A percentile compares a stretch with the other conserved stretches of the same genome.
Conservation (phyloP, 305 asterid genomes). For the Solanum chacoense region DNA sequence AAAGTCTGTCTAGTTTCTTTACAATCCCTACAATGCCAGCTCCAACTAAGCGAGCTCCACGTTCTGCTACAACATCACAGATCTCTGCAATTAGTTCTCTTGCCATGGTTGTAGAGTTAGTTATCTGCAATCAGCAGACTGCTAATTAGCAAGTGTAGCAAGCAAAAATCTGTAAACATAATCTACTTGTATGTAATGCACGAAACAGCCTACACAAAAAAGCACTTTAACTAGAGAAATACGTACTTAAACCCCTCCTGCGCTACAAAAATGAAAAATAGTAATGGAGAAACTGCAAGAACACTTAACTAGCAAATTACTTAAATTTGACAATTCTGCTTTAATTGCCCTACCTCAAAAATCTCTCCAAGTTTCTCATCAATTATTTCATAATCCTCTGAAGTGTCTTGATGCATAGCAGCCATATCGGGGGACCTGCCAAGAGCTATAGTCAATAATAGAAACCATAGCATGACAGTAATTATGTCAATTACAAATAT, state of each 20-base stretch:
- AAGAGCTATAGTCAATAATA: neutral
- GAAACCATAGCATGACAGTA: neutral
- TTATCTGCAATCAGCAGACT: slow-evolving; percentile 30
- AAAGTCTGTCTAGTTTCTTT: slow-evolving; percentile 48
- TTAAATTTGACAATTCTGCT: neutral
- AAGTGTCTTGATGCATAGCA: slow-evolving; percentile 84
- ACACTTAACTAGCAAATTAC: neutral
- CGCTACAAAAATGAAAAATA: neutral
- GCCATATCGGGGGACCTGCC: slow-evolving; percentile 65
- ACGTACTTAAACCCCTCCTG: neutral
- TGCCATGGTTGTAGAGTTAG: slow-evolving; percentile 30
- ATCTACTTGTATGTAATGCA: neutral
- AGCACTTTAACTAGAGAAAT: neutral
- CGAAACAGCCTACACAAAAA: neutral
- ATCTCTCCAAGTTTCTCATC: slow-evolving; percentile 47
- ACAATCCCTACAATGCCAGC: slow-evolving; percentile 70
- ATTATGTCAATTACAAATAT: neutral
- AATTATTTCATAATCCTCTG: slow-evolving; percentile 55
- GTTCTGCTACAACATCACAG: slow-evolving; percentile 67
- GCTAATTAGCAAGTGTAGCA: neutral
- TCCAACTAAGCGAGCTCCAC: slow-evolving; percentile 77
- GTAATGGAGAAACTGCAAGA: neutral
- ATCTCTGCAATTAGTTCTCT: slow-evolving; percentile 59
- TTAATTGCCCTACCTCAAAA: slow-evolving; percentile 28
- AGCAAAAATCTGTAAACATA: neutral